These are phyloP conservation scores for Kuraishia piskuri DNA, from an alignment of 805 yeast genomes.

Conservation along the genomic window DNA sequence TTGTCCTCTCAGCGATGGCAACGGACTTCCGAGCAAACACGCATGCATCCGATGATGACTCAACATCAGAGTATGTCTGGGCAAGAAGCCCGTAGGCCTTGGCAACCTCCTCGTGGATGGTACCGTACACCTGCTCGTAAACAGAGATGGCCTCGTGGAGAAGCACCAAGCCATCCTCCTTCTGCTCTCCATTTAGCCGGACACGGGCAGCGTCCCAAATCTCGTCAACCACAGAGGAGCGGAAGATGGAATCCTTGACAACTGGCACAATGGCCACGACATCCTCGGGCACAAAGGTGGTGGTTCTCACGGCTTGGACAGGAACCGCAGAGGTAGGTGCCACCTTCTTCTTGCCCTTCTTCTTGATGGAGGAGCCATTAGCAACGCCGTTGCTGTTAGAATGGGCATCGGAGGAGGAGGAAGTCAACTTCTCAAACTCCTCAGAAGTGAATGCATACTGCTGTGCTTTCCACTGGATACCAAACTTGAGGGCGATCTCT, in stretches of 20 bases:
- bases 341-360: constrained; percentile 24
- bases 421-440: constrained; percentile 3
- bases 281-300: constrained; percentile 52
- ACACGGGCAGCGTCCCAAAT: constrained; percentile 57
- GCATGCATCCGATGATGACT: constrained; percentile 49
- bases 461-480: constrained; percentile 73
- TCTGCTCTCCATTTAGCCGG: constrained; percentile 29
- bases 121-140: constrained; percentile 78
- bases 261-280: constrained; percentile 63
- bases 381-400: constrained; percentile 13
- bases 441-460: constrained; percentile 39
- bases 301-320: constrained; percentile 11
- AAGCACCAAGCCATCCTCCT: constrained; percentile 52
- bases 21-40: constrained; percentile 60
- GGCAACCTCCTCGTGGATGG: constrained; percentile 72
- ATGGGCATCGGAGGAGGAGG: constrained; percentile 9
- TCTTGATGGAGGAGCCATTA: constrained; percentile 17
- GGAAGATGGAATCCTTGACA: constrained; percentile 63
- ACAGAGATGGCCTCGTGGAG: constrained; percentile 63
- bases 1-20: constrained; percentile 66
- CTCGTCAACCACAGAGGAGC: constrained; percentile 64
- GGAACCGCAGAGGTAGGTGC: constrained; percentile 7
- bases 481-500: constrained; percentile 68
- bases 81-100: constrained; percentile 59
- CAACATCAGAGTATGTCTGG: constrained; percentile 54